Base-by-base conservation (phyloP, 257 asterid genomes). In the Parsonsia alboflavescens region DNA sequence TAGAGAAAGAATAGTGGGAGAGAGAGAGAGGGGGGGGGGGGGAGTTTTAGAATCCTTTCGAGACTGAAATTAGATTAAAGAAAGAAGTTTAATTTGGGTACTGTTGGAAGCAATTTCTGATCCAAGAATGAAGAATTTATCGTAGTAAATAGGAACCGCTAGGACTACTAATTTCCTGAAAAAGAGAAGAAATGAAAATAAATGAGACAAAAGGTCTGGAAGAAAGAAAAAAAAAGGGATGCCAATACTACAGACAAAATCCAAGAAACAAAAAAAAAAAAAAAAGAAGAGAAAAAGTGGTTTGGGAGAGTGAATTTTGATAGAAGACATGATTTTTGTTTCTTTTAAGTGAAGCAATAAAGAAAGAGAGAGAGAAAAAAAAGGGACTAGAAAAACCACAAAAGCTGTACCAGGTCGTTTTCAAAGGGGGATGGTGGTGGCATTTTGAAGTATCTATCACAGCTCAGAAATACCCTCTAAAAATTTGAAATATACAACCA, bases 341-440 rank as follows among this genome's bases (percentile, higher is more conserved):
- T 83, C 94, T 85, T 88, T 88, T 80, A 77, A 82, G 92, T 77
- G 89, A 86, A 84, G 89, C 89, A 84, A 81, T 80, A 79, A 79
- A 88, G 82, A 78, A 42, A 79, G 77, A 49, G 80, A 76, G 84
- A 73, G 87, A 75, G n/a, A 71, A 46, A 41, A 41, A 65, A 71
- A 50, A 56, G 50, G 36, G 10, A 11, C 76, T 50, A 82, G 73
- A 81, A 64, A 83, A 72, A 76, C 75, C 76, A 81, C 70, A 82
- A 91, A 84, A 76, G 91, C 73, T 82, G 87, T 68, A 85, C 76
- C 62, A 76, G 75, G 95, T 89, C 91, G 77, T 75, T 89, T 89
- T 90, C 95, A 75, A 21, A 19, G 66, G 64, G 71, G 79, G 63
- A 75, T 74, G 77, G 82, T 71, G 85, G 83, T 78, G 84, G 84